Evolutionary conservation across 129 eudicot species (phyloP).

Genomic region (Logfia minima): DNA sequence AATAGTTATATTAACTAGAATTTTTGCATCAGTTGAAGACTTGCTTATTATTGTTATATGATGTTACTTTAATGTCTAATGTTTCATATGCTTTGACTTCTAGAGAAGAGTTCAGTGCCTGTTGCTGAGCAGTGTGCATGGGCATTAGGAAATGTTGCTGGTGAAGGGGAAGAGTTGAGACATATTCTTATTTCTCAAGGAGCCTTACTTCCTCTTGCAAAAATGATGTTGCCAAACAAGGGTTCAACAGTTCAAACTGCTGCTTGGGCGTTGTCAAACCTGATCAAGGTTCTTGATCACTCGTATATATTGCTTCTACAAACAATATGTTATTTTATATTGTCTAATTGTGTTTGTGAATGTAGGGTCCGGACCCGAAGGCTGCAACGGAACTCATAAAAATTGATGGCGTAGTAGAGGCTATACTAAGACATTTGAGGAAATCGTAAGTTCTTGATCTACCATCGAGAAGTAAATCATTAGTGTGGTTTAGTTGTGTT

Average conservation of each 20-base stretch:
- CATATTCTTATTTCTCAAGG: conserved; percentile 78
- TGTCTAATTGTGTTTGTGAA: conserved; percentile 14
- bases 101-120: conserved; percentile 83
- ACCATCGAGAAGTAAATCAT: not conserved
- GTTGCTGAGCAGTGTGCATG: conserved; percentile 99
- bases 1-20: not conserved
- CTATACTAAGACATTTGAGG: conserved; percentile 76
- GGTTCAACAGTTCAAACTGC: conserved; percentile 94
- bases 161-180: conserved; percentile 93
- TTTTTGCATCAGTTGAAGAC: not conserved
- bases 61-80: conserved; percentile 19
- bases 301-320: conserved; percentile 6
- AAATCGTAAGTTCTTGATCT: conserved; percentile 59
- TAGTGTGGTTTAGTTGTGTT: not conserved
- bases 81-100: conserved; percentile 17
- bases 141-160: conserved; percentile 99
- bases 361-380: conserved; percentile 89
- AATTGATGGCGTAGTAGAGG: conserved; percentile 79
- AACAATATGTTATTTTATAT: not conserved
- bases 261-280: conserved; percentile 95
- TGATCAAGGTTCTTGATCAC: conserved; percentile 66
- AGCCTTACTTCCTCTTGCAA: conserved; percentile 85
- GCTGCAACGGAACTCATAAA: conserved; percentile 86
- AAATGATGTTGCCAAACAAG: conserved; percentile 91
- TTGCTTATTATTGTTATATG: conserved; percentile 10